Conservation (phyloP, 139 green algal species). For the Astrephomene gubernaculifera region DNA sequence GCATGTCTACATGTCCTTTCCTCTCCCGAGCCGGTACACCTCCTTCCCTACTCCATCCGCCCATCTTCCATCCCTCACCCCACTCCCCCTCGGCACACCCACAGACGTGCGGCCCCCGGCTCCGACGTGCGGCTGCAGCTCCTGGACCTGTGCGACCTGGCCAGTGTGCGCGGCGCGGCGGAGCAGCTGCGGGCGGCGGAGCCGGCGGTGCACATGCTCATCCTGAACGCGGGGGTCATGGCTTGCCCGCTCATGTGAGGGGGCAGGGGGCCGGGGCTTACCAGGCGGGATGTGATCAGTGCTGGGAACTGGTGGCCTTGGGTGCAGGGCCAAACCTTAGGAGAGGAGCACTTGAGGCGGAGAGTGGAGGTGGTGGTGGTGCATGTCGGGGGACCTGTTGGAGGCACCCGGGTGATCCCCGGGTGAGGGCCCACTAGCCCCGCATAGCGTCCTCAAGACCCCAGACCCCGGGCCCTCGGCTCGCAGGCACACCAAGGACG, state of each 20-base stretch:
- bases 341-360: too few species aligned
- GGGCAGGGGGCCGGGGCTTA: background rate
- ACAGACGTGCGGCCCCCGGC: background rate
- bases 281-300: background rate
- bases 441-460: too few species aligned
- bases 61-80: background rate
- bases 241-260: conserved; percentile 24
- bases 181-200: conserved; percentile 13
- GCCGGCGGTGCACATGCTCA: conserved; percentile 14
- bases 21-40: background rate
- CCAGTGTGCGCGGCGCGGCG: background rate
- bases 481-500: conserved; percentile 7
- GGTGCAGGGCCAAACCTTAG: too few species aligned
- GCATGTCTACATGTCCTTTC: background rate
- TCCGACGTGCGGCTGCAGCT: background rate
- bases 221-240: conserved; percentile 32
- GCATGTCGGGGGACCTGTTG: too few species aligned
- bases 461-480: background rate
- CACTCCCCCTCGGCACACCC: background rate
- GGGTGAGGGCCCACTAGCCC: too few species aligned
- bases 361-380: too few species aligned
- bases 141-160: background rate
- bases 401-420: too few species aligned
- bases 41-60: background rate
- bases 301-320: too few species aligned